Conservation (phyloP, 129 eudicot species). For the Lactuca saligna region DNA sequence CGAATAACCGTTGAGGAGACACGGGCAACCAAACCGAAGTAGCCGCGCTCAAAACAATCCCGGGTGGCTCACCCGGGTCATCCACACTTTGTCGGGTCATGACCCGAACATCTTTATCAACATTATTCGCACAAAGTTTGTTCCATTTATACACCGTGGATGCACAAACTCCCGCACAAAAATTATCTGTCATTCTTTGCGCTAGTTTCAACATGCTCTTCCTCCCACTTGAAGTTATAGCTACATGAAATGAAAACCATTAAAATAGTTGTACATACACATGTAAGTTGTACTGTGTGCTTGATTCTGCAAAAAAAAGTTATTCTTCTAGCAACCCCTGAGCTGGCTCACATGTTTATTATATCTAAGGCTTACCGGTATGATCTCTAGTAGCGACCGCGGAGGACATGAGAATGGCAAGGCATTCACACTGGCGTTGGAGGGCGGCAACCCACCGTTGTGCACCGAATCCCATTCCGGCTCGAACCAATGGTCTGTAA, state of each 20-base stretch:
- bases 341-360: background rate
- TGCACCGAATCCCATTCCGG: conserved; percentile 99
- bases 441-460: conserved; percentile 94
- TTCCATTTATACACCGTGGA: conserved; percentile 93
- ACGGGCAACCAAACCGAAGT: conserved; percentile 97
- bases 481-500: conserved; percentile 64
- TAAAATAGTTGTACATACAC: conserved; percentile 9
- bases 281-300: background rate
- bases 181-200: conserved; percentile 88
- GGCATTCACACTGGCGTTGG: conserved; percentile 94
- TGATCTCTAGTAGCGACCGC: conserved; percentile 59
- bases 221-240: conserved; percentile 74
- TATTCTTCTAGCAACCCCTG: background rate
- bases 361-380: conserved; percentile 34
- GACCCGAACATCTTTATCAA: conserved; percentile 84
- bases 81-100: conserved; percentile 95
- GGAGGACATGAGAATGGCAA: conserved; percentile 92
- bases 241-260: conserved; percentile 32
- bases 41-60: conserved; percentile 89
- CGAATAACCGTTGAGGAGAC: conserved; percentile 77
- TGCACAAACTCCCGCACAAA: conserved; percentile 91
- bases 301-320: background rate
- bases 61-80: conserved; percentile 98
- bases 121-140: conserved; percentile 64
- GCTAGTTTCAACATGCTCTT: conserved; percentile 97